Percentiles rank a stretch among this genome's conserved stretches.
Evolutionary conservation across 2,329 filamentous ascomycete species (phyloP).

Genomic region (Penicillium sumatraense): DNA sequence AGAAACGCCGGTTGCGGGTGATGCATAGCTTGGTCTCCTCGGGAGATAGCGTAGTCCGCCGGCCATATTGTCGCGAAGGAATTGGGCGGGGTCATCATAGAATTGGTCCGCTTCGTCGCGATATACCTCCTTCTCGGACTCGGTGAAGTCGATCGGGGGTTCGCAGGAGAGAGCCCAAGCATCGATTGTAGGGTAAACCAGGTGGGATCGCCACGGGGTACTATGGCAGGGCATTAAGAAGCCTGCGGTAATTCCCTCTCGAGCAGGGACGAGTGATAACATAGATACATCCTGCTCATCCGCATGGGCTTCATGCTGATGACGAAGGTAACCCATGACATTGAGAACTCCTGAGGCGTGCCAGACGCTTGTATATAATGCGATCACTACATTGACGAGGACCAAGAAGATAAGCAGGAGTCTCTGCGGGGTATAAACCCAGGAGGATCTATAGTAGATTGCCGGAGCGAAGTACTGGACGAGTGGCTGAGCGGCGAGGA

Average conservation of each 20-base stretch:
- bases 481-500: conserved; percentile 73
- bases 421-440: conserved; percentile 50
- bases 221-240: conserved; percentile 97
- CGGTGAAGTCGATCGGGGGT: conserved; percentile 73
- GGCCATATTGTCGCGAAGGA: conserved; percentile 61
- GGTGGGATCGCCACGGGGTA: conserved; percentile 90
- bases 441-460: conserved; percentile 36
- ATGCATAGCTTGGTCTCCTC: conserved; percentile 37
- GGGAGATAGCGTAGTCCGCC: conserved; percentile 41
- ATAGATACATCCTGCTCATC: conserved; percentile 33
- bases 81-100: conserved; percentile 68
- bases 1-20: background rate
- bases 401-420: conserved; percentile 64
- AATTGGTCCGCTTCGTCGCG: conserved; percentile 91
- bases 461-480: conserved; percentile 66
- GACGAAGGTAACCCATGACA: conserved; percentile 76
- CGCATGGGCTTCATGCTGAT: conserved; percentile 67
- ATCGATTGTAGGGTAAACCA: conserved; percentile 73
- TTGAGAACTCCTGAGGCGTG: conserved; percentile 82
- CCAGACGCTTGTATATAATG: conserved; percentile 72
- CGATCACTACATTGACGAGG: conserved; percentile 70
- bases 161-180: conserved; percentile 91
- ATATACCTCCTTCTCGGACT: conserved; percentile 68
- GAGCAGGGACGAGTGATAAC: conserved; percentile 13
- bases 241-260: conserved; percentile 59